phyloP scores from a whole-genome alignment of 2,329 filamentous ascomycete species.

The Coniella lustricola region DNA sequence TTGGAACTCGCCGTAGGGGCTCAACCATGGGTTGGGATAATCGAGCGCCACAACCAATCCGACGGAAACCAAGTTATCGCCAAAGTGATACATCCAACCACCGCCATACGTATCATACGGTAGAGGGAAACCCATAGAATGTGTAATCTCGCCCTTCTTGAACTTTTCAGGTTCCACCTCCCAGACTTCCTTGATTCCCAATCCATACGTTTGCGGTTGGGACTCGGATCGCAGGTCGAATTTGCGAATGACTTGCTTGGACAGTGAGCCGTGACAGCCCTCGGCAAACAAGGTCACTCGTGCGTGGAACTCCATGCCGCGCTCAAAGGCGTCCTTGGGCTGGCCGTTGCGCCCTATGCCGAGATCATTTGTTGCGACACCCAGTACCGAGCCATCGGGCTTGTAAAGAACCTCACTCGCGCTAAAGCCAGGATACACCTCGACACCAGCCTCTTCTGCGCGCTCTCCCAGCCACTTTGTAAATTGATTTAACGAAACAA shows the following conservation, averaged over 20 bases:
- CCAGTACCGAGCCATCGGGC: constrained; percentile 78
- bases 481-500: constrained; percentile 90
- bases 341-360: constrained; percentile 76
- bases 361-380: constrained; percentile 92
- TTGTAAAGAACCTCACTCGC: constrained; percentile 88
- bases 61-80: constrained; percentile 89
- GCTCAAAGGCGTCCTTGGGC: constrained; percentile 84
- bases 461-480: constrained; percentile 93
- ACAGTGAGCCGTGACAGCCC: constrained; percentile 91
- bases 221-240: constrained; percentile 84
- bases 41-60: constrained; percentile 90
- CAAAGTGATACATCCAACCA: constrained; percentile 99
- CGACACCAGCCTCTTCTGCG: constrained; percentile 93
- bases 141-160: constrained; percentile 73
- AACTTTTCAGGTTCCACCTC: constrained; percentile 92
- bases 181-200: constrained; percentile 97
- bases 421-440: constrained; percentile 93
- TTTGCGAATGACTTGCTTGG: constrained; percentile 90
- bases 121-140: constrained; percentile 90
- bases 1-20: constrained; percentile 93
- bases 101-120: constrained; percentile 87
- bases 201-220: constrained; percentile 89
- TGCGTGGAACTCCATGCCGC: constrained; percentile 98
- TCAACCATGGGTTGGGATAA: constrained; percentile 94
- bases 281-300: constrained; percentile 86